Evolutionary conservation across 345 rosid species (phyloP).

Genomic region (Sisymbrium altissimum): DNA sequence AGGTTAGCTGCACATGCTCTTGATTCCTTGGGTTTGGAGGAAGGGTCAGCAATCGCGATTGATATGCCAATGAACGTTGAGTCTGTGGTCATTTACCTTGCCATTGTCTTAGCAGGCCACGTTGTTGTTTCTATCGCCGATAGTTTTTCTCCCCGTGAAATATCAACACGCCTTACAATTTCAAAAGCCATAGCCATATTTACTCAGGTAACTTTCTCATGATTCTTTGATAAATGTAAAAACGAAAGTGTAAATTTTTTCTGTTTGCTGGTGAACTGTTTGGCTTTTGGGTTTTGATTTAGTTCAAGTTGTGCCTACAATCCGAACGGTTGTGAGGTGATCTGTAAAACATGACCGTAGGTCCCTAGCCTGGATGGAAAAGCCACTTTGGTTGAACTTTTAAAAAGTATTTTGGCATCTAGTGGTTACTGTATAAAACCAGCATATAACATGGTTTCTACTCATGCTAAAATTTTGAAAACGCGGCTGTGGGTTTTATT

Average conservation of each 20-base stretch:
- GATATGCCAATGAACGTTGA: constrained; percentile 94
- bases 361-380: neutral
- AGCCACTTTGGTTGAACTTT: neutral
- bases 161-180: constrained; percentile 82
- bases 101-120: constrained; percentile 82
- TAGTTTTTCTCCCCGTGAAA: constrained; percentile 83
- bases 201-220: constrained; percentile 59
- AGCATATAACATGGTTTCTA: neutral
- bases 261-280: neutral
- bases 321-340: neutral
- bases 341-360: neutral
- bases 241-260: neutral
- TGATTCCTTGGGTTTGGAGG: constrained; percentile 53
- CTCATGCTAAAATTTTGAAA: neutral
- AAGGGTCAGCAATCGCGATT: constrained; percentile 83
- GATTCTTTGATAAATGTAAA: neutral
- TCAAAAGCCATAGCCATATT: constrained; percentile 86
- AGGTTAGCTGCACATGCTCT: constrained; percentile 85
- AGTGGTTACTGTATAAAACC: neutral
- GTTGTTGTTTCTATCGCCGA: constrained; percentile 95
- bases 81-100: constrained; percentile 86
- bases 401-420: neutral
- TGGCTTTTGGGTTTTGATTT: neutral
- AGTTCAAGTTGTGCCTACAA: constrained; percentile 5
- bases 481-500: neutral